Percentiles rank a stretch among this genome's conserved stretches.
phyloP scores from a whole-genome alignment of 768 basidiomycete species.

The Leccinum subgranulosum region DNA sequence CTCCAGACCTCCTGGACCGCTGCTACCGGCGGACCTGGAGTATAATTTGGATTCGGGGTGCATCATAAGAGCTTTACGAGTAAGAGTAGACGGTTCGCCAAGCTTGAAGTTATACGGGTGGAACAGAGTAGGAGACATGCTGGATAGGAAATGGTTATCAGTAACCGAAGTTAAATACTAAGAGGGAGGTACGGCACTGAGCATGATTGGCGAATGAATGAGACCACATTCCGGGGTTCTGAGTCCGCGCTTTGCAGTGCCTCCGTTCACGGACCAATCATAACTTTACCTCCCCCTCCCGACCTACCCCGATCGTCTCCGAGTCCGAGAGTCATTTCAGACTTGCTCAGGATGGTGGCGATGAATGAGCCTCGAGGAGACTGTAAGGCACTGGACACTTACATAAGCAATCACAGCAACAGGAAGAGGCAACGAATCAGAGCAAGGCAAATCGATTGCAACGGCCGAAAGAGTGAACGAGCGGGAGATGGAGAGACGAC shows the following conservation, averaged over 20 bases:
- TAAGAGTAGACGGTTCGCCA: background rate
- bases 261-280: conserved; percentile 17
- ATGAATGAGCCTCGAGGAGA: conserved; percentile 19
- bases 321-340: conserved; percentile 10
- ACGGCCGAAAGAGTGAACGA: background rate
- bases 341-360: conserved; percentile 15
- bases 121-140: conserved; percentile 12
- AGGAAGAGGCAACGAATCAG: background rate
- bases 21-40: conserved; percentile 10
- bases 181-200: conserved; percentile 6
- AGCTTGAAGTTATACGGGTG: background rate
- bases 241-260: conserved; percentile 17
- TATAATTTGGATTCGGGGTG: conserved; percentile 1
- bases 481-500: background rate
- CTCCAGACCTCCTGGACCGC: conserved; percentile 5
- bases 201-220: conserved; percentile 8
- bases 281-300: conserved; percentile 14
- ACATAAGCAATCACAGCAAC: conserved; percentile 3
- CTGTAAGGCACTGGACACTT: conserved; percentile 7
- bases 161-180: conserved; percentile 16
- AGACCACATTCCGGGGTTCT: background rate
- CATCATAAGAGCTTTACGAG: conserved; percentile 1
- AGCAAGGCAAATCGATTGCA: background rate
- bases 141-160: background rate
- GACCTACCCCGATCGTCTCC: conserved; percentile 14